phyloP scores from a whole-genome alignment of 768 basidiomycete genomes.

The Tulasnella sp. region DNA sequence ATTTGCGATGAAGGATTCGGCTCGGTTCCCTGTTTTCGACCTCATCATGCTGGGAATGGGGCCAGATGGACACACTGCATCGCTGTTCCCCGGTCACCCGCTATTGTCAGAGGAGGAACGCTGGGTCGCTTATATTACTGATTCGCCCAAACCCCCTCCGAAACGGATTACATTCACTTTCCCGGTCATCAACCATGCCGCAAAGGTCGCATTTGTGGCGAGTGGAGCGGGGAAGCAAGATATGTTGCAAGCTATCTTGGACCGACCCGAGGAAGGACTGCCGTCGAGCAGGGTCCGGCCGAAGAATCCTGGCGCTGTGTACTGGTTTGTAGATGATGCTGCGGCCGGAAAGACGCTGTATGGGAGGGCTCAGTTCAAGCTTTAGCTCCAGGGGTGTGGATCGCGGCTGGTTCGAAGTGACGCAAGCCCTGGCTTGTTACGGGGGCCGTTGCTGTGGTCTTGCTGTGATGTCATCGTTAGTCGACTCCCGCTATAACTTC shows the following conservation, averaged over 20 bases:
- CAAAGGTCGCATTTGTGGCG: constrained; percentile 82
- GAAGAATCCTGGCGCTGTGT: constrained; percentile 70
- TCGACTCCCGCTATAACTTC: background rate
- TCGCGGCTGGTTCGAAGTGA: background rate
- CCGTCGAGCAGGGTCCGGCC: constrained; percentile 80
- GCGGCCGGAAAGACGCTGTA: constrained; percentile 60
- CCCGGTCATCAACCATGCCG: constrained; percentile 84
- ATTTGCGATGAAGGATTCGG: constrained; percentile 88
- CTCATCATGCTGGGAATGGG: constrained; percentile 95
- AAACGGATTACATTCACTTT: constrained; percentile 87
- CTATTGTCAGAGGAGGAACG: constrained; percentile 79
- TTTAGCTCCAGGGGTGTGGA: background rate
- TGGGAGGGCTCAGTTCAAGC: constrained; percentile 19
- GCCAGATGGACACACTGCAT: constrained; percentile 96
- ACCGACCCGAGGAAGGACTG: constrained; percentile 58
- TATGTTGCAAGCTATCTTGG: constrained; percentile 62
- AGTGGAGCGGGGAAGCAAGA: constrained; percentile 77
- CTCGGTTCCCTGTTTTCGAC: constrained; percentile 96
- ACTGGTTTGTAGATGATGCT: constrained; percentile 90
- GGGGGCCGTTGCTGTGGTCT: background rate
- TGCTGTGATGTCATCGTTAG: background rate
- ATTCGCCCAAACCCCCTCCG: constrained; percentile 89
- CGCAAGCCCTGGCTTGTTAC: background rate
- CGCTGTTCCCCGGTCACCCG: constrained; percentile 89
- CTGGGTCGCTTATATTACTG: constrained; percentile 91